A percentile compares a stretch with the other conserved stretches of the same genome.
These are phyloP conservation scores for Botrytis aclada DNA, from an alignment of 2,329 filamentous ascomycete species.

Conservation along the genomic window DNA sequence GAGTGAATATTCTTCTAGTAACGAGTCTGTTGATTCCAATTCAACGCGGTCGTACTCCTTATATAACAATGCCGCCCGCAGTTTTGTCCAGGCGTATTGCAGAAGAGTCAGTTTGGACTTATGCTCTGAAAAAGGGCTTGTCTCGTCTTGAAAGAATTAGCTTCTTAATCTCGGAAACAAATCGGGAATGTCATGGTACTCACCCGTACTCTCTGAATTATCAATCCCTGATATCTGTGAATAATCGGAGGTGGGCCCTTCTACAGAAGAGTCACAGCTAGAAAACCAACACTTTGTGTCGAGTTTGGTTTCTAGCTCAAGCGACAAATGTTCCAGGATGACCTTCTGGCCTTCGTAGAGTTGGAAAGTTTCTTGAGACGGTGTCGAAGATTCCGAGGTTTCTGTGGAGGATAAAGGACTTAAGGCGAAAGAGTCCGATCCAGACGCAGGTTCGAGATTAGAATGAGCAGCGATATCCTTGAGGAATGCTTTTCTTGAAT, in stretches of 20 bases:
- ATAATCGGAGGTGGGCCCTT: not conserved
- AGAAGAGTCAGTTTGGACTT: not conserved
- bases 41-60: not conserved
- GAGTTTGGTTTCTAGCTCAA: not conserved
- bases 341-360: not conserved
- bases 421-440: not conserved
- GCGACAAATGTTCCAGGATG: not conserved
- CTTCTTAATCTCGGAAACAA: not conserved
- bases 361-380: not conserved
- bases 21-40: not conserved
- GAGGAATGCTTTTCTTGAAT: not conserved
- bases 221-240: not conserved
- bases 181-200: not conserved
- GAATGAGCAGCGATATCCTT: not conserved
- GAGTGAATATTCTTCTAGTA: not conserved
- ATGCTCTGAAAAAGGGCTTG: not conserved
- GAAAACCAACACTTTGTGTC: not conserved
- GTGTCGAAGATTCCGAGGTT: not conserved
- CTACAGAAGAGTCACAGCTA: not conserved
- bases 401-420: not conserved
- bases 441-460: not conserved
- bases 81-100: not conserved
- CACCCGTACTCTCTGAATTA: not conserved
- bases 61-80: not conserved
- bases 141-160: not conserved